phyloP scores from a whole-genome alignment of 129 eudicot genomes.

The Mikania micrantha region DNA sequence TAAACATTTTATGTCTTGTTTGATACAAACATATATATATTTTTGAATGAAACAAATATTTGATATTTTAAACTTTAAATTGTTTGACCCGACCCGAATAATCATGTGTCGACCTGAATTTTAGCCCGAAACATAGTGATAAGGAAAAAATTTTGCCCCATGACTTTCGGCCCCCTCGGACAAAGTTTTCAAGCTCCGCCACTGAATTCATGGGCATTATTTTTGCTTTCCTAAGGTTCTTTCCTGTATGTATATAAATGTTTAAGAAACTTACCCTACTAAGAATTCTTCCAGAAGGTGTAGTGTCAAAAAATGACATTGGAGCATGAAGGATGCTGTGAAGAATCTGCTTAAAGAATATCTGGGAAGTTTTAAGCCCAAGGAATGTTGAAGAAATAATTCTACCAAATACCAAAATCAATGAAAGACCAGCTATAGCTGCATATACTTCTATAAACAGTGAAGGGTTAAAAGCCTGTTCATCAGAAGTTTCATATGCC shows the following conservation, averaged over 20 bases:
- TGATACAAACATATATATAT: too few species aligned
- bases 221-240: too few species aligned
- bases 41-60: too few species aligned
- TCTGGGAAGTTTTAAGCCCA: constrained; percentile 77
- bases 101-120: too few species aligned
- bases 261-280: constrained; percentile 61
- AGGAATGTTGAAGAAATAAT: constrained; percentile 38
- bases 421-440: constrained; percentile 40
- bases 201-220: too few species aligned
- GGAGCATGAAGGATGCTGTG: constrained; percentile 84
- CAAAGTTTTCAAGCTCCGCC: too few species aligned
- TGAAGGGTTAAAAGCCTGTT: constrained; percentile 59
- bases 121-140: too few species aligned
- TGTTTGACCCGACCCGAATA: too few species aligned
- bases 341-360: constrained; percentile 62
- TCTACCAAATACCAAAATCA: constrained; percentile 44
- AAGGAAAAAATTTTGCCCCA: too few species aligned
- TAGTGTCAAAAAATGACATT: constrained; percentile 91
- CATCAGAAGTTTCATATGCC: constrained; percentile 69
- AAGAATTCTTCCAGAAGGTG: constrained; percentile 93
- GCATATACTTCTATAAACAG: constrained; percentile 65
- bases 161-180: too few species aligned
- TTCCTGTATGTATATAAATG: not conserved
- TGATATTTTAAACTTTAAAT: too few species aligned
- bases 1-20: too few species aligned